Base-by-base conservation (phyloP, 164 flowering plant species). In the Santalum album region DNA sequence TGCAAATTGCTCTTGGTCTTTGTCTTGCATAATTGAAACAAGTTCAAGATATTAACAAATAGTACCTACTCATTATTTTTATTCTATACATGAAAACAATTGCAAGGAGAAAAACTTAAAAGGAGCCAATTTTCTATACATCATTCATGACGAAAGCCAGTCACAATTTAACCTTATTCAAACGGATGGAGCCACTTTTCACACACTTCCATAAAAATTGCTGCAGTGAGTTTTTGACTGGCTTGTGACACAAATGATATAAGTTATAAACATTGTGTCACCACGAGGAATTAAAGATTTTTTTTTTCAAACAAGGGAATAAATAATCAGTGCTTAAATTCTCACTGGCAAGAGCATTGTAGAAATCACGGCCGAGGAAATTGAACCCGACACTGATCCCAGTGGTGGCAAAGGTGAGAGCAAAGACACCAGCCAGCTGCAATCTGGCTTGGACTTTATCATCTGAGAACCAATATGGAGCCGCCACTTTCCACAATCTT, bases 281-380 rank as follows among this genome's bases (percentile, higher is more conserved):
- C n/a, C n/a, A n/a, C n/a, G n/a, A n/a, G n/a, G n/a, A n/a, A n/a
- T n/a, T n/a, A n/a, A n/a, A n/a, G n/a, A n/a, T n/a, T n/a, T n/a
- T n/a, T 29, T 18, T 11, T 12, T 2, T 12, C 36, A 29, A 11
- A 38, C 16, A 38, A 38, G 12, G 6, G 22, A 1, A 25, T n/a
- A 29, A 51, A 9, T n/a, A 36, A 40, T 6, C 22, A 23, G n/a
- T n/a, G n/a, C n/a, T n/a, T n/a, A n/a, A n/a, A 59, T 73, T 52
- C 58, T 20, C 14, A 87, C 98, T 85, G 27, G 99, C 91, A 51
- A 89, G 96, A 12, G 96, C 90, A 58, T 89, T 92, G 61, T 78
- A 92, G 78, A 92, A 92, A 59, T 92, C 99, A 11, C 96, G 88
- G 48, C 96, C 96, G 20, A 92, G 96, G 60, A 89, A 92, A 71